Evolutionary conservation across 1,284 basidiomycete genomes (phyloP).

Genomic region (Ganoderma boninense): DNA sequence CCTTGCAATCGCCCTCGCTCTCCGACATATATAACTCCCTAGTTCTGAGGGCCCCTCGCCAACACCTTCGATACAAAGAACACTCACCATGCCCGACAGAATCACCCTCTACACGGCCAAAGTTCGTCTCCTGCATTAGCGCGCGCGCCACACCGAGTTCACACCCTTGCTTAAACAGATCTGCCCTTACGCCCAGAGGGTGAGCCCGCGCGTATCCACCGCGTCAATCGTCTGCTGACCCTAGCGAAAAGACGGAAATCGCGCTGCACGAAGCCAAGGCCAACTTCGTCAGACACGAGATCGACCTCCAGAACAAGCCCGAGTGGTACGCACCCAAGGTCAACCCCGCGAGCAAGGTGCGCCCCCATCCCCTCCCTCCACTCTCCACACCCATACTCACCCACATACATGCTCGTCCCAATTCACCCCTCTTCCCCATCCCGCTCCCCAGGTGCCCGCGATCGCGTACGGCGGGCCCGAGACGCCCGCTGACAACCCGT

Average conservation of each 20-base stretch:
- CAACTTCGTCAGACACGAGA: constrained; percentile 31
- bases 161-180: background rate
- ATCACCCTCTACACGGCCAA: constrained; percentile 36
- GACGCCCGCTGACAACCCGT: constrained; percentile 59
- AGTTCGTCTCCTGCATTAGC: constrained; percentile 14
- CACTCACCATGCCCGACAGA: constrained; percentile 29
- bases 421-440: background rate
- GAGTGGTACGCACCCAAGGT: constrained; percentile 46
- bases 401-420: background rate
- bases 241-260: constrained; percentile 22
- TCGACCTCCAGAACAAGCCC: constrained; percentile 48
- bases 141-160: background rate
- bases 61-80: background rate
- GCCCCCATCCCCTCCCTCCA: background rate
- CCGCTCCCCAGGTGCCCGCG: constrained; percentile 50
- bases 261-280: constrained; percentile 36
- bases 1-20: background rate
- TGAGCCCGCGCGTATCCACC: background rate
- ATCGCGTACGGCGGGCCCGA: constrained; percentile 65
- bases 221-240: background rate
- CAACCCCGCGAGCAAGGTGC: constrained; percentile 50
- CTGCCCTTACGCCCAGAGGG: constrained; percentile 7
- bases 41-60: background rate
- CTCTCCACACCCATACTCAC: background rate
- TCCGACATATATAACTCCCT: background rate